Percentiles rank a stretch among this genome's conserved stretches.
Conservation (phyloP, 768 basidiomycete species). For the Russula griseocarnosa region DNA sequence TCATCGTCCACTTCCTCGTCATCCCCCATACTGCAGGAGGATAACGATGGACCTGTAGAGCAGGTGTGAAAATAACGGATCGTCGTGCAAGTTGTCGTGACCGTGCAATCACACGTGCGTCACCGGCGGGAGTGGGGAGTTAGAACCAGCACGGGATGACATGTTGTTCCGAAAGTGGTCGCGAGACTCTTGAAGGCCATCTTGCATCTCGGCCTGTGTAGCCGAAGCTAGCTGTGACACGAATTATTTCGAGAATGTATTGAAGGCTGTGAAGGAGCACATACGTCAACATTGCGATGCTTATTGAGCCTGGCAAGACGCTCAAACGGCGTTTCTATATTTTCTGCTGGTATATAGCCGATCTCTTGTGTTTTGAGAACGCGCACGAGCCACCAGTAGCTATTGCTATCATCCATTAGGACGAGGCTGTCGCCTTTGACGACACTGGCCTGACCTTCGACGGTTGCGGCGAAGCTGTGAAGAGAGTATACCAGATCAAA, state of each 20-base stretch:
- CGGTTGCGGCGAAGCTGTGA: slow-evolving; percentile 95
- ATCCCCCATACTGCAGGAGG: slow-evolving; percentile 80
- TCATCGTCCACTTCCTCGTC: slow-evolving; percentile 70
- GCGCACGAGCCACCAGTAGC: slow-evolving; percentile 99
- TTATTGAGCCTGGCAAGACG: slow-evolving; percentile 93
- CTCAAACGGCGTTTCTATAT: slow-evolving; percentile 98
- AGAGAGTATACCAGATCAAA: slow-evolving; percentile 91
- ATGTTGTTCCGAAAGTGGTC: slow-evolving; percentile 54
- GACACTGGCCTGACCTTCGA: slow-evolving; percentile 97
- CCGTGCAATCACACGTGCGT: slow-evolving; percentile 36
- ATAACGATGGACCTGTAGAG: slow-evolving; percentile 66
- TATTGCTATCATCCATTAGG: slow-evolving; percentile 97
- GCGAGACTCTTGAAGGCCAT: slow-evolving; percentile 46
- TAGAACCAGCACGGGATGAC: slow-evolving; percentile 46
- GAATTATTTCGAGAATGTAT: slow-evolving; percentile 8
- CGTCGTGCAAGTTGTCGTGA: slow-evolving; percentile 28
- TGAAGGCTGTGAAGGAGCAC: slow-evolving; percentile 33
- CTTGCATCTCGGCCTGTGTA: slow-evolving; percentile 65
- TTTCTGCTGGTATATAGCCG: slow-evolving; percentile 98
- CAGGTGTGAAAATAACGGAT: slow-evolving; percentile 66
- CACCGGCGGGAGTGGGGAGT: slow-evolving; percentile 47
- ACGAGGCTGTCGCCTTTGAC: slow-evolving; percentile 97
- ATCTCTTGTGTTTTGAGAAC: slow-evolving; percentile 98
- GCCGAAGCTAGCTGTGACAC: slow-evolving; percentile 61
- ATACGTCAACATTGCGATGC: slow-evolving; percentile 92